Conservation (phyloP, 176 grass and related monocot species). For the Pontederia crassipes region DNA sequence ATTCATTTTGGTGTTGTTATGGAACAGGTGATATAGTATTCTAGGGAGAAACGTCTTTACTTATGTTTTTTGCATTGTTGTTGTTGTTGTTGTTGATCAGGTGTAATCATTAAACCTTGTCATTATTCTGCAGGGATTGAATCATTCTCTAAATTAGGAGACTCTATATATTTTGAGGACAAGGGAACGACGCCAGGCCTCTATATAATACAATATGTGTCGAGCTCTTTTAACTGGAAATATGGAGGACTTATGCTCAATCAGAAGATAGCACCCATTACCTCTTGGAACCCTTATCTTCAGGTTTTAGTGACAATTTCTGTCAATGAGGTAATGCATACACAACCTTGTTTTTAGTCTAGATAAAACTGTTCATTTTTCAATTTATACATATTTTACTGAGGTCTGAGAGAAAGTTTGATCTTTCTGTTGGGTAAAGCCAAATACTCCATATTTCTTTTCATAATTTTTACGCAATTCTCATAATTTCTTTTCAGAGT, state of each 20-base stretch:
- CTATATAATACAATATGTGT: constrained; percentile 71
- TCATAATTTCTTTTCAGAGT: constrained; percentile 24
- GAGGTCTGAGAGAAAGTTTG: not conserved
- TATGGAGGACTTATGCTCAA: constrained; percentile 39
- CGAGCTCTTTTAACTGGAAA: constrained; percentile 77
- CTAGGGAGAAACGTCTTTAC: too few species aligned
- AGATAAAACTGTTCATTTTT: too few species aligned
- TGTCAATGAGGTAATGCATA: constrained; percentile 27
- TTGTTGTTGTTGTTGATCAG: too few species aligned
- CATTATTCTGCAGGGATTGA: constrained; percentile 50
- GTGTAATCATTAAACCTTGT: not conserved
- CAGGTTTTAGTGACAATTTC: constrained; percentile 46
- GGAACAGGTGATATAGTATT: constrained; percentile 57
- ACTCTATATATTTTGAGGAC: constrained; percentile 89
- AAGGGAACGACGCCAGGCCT: constrained; percentile 39
- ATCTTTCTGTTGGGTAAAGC: constrained; percentile 3
- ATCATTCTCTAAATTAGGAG: constrained; percentile 83
- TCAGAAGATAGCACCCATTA: constrained; percentile 38
- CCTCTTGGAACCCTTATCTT: constrained; percentile 49
- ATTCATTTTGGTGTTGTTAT: constrained; percentile 96
- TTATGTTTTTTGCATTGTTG: too few species aligned
- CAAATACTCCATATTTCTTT: too few species aligned
- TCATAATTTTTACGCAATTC: too few species aligned
- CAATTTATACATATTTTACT: too few species aligned
- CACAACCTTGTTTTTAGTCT: not conserved